Evolutionary conservation across 306 rosid species (phyloP).

Genomic region (Sophora flavescens): DNA sequence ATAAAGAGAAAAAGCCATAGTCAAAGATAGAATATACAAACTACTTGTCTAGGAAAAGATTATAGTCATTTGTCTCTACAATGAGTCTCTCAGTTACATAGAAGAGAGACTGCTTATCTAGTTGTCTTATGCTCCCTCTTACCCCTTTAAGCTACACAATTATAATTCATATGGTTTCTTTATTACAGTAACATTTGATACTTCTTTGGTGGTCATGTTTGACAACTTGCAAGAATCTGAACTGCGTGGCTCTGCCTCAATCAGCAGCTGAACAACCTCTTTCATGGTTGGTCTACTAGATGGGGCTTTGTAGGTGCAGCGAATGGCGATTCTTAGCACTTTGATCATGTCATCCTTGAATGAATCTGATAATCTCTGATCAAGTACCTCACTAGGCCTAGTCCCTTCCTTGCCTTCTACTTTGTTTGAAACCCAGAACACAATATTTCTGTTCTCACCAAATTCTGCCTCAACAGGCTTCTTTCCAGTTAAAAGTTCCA

Average conservation of each 20-base stretch:
- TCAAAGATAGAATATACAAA: constrained; percentile 58
- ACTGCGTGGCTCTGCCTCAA: constrained; percentile 71
- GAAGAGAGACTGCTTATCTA: constrained; percentile 48
- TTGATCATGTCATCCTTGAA: constrained; percentile 78
- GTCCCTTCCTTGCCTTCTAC: constrained; percentile 90
- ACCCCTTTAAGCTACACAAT: constrained; percentile 37
- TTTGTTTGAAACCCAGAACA: constrained; percentile 87
- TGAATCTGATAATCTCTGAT: constrained; percentile 58
- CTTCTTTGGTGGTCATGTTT: constrained; percentile 58
- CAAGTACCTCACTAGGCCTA: constrained; percentile 72
- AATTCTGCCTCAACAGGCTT: constrained; percentile 87
- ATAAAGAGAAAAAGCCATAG: constrained; percentile 34
- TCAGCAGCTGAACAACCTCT: constrained; percentile 82
- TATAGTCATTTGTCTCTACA: constrained; percentile 43
- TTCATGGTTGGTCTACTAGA: constrained; percentile 90
- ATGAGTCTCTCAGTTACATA: constrained; percentile 43
- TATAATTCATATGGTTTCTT: constrained; percentile 57
- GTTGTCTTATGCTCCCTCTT: constrained; percentile 37
- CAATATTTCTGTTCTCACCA: constrained; percentile 90
- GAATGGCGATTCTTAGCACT: constrained; percentile 78
- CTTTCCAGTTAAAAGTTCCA: constrained; percentile 95
- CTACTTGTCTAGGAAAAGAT: constrained; percentile 51
- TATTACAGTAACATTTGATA: constrained; percentile 51
- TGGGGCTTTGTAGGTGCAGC: constrained; percentile 89
- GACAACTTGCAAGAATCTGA: constrained; percentile 65